These are phyloP conservation scores for Hypoxylon rubiginosum DNA, from an alignment of 2,329 filamentous ascomycete species.

Conservation along the genomic window DNA sequence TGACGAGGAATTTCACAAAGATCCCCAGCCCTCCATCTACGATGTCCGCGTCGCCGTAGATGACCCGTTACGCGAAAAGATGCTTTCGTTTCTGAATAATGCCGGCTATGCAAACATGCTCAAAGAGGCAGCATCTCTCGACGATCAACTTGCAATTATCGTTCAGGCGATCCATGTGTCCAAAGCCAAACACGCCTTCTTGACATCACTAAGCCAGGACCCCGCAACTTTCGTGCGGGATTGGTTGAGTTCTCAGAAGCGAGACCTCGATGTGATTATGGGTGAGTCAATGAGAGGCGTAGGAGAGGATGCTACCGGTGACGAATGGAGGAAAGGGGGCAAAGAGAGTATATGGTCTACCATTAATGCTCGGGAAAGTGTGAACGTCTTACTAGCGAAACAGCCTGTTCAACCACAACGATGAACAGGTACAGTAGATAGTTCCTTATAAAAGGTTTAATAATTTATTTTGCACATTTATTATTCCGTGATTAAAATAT, in stretches of 20 bases:
- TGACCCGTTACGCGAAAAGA: slow-evolving; percentile 79
- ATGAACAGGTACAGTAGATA: slow-evolving; percentile 2
- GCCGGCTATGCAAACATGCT: slow-evolving; percentile 79
- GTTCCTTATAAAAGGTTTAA: too few species aligned
- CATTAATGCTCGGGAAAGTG: slow-evolving; percentile 72
- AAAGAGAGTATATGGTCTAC: slow-evolving; percentile 68
- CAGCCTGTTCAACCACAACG: slow-evolving; percentile 54
- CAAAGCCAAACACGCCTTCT: slow-evolving; percentile 92
- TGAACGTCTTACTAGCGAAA: slow-evolving; percentile 71
- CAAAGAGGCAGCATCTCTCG: slow-evolving; percentile 80
- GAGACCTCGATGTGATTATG: slow-evolving; percentile 88
- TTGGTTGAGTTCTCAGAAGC: slow-evolving; percentile 92
- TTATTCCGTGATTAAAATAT: too few species aligned
- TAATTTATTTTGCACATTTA: too few species aligned
- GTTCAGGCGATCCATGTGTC: slow-evolving; percentile 86
- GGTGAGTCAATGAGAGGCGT: slow-evolving; percentile 81
- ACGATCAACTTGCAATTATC: slow-evolving; percentile 87
- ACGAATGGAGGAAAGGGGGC: slow-evolving; percentile 77
- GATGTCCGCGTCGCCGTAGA: slow-evolving; percentile 88
- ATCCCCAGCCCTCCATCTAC: slow-evolving; percentile 85
- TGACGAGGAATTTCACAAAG: slow-evolving; percentile 83
- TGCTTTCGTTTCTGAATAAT: slow-evolving; percentile 76
- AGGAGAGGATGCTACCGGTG: slow-evolving; percentile 66
- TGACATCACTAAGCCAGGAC: slow-evolving; percentile 81
- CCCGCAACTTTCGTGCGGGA: slow-evolving; percentile 86